phyloP scores from a whole-genome alignment of 2,329 filamentous ascomycete species.

The Herpomyces periplanetae region DNA sequence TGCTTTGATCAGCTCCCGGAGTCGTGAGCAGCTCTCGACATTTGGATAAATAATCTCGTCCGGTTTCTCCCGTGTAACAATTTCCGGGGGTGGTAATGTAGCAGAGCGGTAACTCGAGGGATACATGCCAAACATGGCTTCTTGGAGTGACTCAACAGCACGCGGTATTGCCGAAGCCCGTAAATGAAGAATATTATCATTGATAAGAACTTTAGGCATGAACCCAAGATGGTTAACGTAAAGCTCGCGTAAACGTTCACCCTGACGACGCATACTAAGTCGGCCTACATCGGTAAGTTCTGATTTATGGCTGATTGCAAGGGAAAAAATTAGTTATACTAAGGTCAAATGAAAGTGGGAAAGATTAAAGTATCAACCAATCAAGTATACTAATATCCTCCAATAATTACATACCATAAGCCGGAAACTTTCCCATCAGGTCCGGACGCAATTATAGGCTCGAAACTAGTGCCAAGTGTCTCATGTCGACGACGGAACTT shows the following conservation, averaged over 20 bases:
- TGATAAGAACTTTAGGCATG: constrained; percentile 14
- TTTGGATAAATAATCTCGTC: constrained; percentile 53
- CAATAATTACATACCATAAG: too few relatives aligned
- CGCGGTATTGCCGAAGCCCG: constrained; percentile 32
- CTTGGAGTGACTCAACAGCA: constrained; percentile 35
- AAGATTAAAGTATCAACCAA: too few relatives aligned
- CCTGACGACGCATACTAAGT: constrained; percentile 26
- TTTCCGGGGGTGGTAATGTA: constrained; percentile 13
- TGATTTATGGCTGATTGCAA: constrained; percentile 11
- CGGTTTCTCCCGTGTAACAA: constrained; percentile 19
- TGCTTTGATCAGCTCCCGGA: constrained; percentile 23
- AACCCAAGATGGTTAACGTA: constrained; percentile 37
- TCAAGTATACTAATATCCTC: too few relatives aligned
- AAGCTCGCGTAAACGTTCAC: constrained; percentile 22
- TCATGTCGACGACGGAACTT: too few relatives aligned
- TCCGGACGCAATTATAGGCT: too few relatives aligned
- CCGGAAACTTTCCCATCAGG: too few relatives aligned
- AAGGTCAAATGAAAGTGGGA: too few relatives aligned
- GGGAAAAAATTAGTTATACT: too few relatives aligned
- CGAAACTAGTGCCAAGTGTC: too few relatives aligned
- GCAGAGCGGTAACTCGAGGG: constrained; percentile 13
- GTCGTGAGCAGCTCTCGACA: constrained; percentile 28
- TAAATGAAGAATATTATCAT: constrained; percentile 23
- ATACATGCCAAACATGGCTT: constrained; percentile 34
- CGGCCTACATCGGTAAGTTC: constrained; percentile 14